Percentiles rank a stretch among this genome's conserved stretches.
Evolutionary conservation across 441 rosid species (phyloP).

Genomic region (Breynia disticha): DNA sequence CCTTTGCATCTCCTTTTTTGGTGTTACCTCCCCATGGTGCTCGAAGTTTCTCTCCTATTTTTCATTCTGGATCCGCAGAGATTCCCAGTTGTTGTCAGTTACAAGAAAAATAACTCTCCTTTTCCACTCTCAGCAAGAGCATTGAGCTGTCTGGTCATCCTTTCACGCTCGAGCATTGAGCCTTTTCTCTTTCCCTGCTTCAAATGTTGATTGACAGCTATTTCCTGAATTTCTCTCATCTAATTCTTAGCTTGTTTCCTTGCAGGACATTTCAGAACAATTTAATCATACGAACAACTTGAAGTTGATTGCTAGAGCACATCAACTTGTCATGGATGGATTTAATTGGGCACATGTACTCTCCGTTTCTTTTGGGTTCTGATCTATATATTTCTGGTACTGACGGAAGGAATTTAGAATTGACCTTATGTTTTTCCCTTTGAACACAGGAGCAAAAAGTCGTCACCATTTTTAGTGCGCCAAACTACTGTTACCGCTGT

Average conservation of each 20-base stretch:
- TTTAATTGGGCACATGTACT: conserved; percentile 77
- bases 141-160: no score
- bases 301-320: conserved; percentile 75
- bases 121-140: no score
- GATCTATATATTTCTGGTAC: neutral
- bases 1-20: neutral
- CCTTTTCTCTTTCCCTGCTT: no score
- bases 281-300: conserved; percentile 64
- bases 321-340: conserved; percentile 80
- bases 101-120: no score
- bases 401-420: no score
- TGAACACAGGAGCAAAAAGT: conserved; percentile 63
- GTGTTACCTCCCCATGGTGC: neutral
- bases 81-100: no score
- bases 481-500: conserved; percentile 71
- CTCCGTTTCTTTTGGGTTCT: neutral
- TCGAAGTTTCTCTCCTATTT: neutral
- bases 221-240: no score
- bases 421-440: neutral
- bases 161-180: no score
- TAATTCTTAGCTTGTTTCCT: no score
- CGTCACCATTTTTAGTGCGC: conserved; percentile 77
- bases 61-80: no score
- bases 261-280: conserved; percentile 80
- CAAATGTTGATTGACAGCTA: no score